These are phyloP conservation scores for Colletotrichum higginsianum DNA, from an alignment of 2,329 filamentous ascomycete species.

Conservation along the genomic window DNA sequence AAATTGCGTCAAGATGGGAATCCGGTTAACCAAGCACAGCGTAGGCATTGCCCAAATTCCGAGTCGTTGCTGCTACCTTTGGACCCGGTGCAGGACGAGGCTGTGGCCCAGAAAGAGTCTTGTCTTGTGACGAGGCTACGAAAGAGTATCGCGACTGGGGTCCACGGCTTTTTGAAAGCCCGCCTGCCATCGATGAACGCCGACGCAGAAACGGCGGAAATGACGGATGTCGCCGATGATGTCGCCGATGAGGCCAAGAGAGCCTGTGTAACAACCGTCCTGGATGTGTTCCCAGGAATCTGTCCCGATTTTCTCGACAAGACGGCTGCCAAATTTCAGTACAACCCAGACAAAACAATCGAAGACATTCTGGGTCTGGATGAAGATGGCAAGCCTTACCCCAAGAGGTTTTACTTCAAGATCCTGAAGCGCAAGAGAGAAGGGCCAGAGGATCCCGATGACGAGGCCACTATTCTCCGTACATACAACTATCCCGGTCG, in stretches of 20 bases:
- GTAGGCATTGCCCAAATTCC: not conserved
- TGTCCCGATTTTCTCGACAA: constrained; percentile 55
- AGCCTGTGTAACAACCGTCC: constrained; percentile 50
- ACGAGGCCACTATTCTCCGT: constrained; percentile 31
- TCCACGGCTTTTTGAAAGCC: constrained; percentile 9
- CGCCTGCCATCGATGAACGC: no score
- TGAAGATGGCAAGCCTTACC: constrained; percentile 58
- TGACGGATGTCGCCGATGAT: constrained; percentile 21
- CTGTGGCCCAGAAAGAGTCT: not conserved
- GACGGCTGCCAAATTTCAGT: constrained; percentile 47
- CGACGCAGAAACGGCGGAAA: constrained; percentile 23
- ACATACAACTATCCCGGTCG: constrained; percentile 13
- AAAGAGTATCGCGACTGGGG: not conserved
- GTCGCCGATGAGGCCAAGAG: constrained; percentile 28
- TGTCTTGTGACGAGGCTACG: not conserved
- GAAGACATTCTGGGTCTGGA: constrained; percentile 56
- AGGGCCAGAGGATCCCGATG: constrained; percentile 43
- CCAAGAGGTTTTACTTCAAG: constrained; percentile 45
- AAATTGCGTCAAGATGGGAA: not conserved
- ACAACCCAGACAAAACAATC: constrained; percentile 53
- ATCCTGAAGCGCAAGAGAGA: constrained; percentile 60
- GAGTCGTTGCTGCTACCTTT: not conserved
- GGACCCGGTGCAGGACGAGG: not conserved
- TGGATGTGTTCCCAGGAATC: constrained; percentile 62
- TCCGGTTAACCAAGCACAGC: not conserved